Conservation (phyloP, 2,329 filamentous ascomycete genomes). For the Samsoniella hepiali region DNA sequence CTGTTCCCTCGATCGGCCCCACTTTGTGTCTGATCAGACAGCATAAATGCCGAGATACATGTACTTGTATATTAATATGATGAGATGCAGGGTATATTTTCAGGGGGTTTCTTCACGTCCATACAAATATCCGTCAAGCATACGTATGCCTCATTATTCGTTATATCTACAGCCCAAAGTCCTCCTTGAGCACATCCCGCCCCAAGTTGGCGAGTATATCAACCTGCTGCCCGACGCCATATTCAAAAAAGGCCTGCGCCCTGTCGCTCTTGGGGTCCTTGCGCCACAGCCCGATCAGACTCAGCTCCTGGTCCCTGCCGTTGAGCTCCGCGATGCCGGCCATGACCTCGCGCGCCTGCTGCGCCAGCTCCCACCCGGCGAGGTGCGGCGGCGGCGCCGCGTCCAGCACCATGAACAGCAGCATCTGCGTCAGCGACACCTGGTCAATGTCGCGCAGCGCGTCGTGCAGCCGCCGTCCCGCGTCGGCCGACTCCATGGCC, state of each 20-base stretch:
- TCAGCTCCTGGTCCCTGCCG: constrained; percentile 44
- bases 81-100: background rate
- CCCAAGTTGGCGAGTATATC: constrained; percentile 46
- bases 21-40: background rate
- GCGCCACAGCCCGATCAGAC: constrained; percentile 43
- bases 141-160: background rate
- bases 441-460: constrained; percentile 46
- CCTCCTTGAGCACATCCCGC: constrained; percentile 22
- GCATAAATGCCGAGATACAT: background rate
- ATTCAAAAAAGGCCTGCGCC: constrained; percentile 47
- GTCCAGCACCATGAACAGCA: constrained; percentile 47
- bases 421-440: constrained; percentile 50
- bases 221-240: constrained; percentile 47
- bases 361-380: constrained; percentile 44
- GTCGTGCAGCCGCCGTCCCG: constrained; percentile 27
- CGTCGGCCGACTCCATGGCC: constrained; percentile 20
- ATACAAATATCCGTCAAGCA: background rate
- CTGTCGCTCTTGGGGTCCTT: constrained; percentile 38
- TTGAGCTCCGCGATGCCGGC: constrained; percentile 45
- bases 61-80: background rate
- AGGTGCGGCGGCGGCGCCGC: constrained; percentile 42
- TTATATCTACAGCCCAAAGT: constrained; percentile 1
- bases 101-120: background rate
- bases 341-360: constrained; percentile 45
- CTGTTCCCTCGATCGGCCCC: constrained; percentile 3